Evolutionary conservation across 768 basidiomycete species (phyloP).

Genomic region (Candolleomyces efflorescens): DNA sequence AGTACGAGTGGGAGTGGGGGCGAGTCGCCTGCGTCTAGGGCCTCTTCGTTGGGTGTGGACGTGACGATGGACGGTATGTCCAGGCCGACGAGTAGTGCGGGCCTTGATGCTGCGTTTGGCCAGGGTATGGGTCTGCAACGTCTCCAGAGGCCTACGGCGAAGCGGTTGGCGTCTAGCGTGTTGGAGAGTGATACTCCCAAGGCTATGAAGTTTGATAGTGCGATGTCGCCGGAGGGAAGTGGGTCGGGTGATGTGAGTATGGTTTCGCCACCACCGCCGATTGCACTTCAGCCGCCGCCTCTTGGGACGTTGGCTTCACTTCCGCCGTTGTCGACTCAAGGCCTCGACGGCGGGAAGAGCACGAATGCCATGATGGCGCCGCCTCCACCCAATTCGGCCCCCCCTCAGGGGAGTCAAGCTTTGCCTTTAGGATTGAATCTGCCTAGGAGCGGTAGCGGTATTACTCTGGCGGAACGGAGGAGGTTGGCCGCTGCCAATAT

Average conservation of each 20-base stretch:
- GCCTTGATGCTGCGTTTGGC: neutral
- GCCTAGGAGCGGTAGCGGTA: neutral
- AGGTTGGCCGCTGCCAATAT: neutral
- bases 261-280: slow-evolving; percentile 11
- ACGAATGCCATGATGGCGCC: neutral
- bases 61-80: neutral
- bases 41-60: neutral
- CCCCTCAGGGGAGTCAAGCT: neutral
- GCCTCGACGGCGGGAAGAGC: neutral
- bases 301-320: neutral
- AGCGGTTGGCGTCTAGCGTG: slow-evolving; percentile 69
- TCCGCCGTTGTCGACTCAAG: neutral
- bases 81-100: slow-evolving; percentile 11
- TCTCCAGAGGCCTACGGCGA: slow-evolving; percentile 54
- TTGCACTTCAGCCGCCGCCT: neutral
- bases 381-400: neutral
- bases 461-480: neutral
- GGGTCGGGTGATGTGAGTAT: slow-evolving; percentile 21
- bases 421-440: neutral
- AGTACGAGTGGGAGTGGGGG: neutral
- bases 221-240: slow-evolving; percentile 15
- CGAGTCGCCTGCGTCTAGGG: neutral
- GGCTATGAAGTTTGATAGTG: slow-evolving; percentile 31
- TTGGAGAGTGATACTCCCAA: slow-evolving; percentile 60
- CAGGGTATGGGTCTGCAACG: neutral